A percentile compares a stretch with the other conserved stretches of the same genome.
phyloP scores from a whole-genome alignment of 805 yeast genomes.

The Myxozyma nipponensis region DNA sequence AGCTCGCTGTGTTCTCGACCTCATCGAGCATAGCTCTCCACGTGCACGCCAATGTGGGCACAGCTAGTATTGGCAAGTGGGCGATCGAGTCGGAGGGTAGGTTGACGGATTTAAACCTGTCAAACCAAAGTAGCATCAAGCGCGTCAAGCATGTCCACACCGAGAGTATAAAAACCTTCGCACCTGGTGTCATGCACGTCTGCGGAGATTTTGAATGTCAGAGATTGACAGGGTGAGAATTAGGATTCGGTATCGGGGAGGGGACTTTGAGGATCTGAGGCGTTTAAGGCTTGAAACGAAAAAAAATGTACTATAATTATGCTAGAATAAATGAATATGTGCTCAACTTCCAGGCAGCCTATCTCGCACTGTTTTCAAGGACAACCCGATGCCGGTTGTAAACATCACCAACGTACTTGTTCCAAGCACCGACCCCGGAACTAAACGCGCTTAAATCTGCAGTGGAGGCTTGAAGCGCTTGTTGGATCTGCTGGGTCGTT shows the following conservation, averaged over 20 bases:
- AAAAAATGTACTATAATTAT: not conserved
- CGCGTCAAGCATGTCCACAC: slow-evolving; percentile 41
- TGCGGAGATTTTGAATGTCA: slow-evolving; percentile 45
- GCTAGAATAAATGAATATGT: no score
- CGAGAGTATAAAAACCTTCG: slow-evolving; percentile 75
- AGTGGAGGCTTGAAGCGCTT: slow-evolving; percentile 1
- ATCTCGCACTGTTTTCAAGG: not conserved
- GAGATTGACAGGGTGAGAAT: not conserved
- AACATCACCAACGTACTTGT: not conserved
- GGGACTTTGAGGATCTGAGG: not conserved
- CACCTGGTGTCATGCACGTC: slow-evolving; percentile 82
- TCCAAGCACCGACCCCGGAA: not conserved
- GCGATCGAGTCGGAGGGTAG: no score
- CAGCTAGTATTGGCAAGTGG: slow-evolving; percentile 41
- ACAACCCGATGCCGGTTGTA: not conserved
- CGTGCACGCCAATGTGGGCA: slow-evolving; percentile 70
- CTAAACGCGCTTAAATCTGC: not conserved
- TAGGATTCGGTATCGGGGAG: no score
- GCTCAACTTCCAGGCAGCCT: not conserved
- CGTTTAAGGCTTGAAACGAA: not conserved
- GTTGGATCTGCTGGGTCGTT: slow-evolving; percentile 15
- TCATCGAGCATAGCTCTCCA: slow-evolving; percentile 41
- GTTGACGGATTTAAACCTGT: no score
- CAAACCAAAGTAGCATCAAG: no score
- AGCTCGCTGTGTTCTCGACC: slow-evolving; percentile 23